Evolutionary conservation across 768 basidiomycete genomes (phyloP).

Genomic region (Mycena leptocephala): DNA sequence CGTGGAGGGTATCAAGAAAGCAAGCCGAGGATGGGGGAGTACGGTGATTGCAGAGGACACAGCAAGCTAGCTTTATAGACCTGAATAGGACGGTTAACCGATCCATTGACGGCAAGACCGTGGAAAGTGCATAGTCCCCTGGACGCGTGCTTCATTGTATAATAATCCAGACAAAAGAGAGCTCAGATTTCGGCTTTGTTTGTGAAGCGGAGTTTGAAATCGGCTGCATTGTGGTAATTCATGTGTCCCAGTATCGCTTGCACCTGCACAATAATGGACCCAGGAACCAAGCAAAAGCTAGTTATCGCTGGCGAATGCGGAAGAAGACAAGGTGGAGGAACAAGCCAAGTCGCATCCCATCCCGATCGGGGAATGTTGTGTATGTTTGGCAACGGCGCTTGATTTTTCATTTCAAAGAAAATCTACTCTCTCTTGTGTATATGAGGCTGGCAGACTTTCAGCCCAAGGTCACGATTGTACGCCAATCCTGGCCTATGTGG

Average conservation of each 20-base stretch:
- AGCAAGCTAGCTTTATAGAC: conserved; percentile 29
- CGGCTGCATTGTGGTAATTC: conserved; percentile 5
- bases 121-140: not conserved
- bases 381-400: too few species aligned
- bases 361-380: too few species aligned
- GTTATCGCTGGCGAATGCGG: too few species aligned
- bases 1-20: conserved; percentile 17
- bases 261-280: not conserved
- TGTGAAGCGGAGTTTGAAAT: conserved; percentile 16
- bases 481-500: conserved; percentile 34
- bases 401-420: too few species aligned
- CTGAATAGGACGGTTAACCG: conserved; percentile 19
- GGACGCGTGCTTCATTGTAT: conserved; percentile 1
- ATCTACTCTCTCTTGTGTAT: too few species aligned
- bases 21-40: conserved; percentile 11
- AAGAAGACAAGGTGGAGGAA: too few species aligned
- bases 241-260: not conserved
- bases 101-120: conserved; percentile 15
- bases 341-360: too few species aligned
- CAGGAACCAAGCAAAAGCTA: not conserved
- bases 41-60: not conserved
- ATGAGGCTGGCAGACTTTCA: not conserved
- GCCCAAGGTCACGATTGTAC: conserved; percentile 16
- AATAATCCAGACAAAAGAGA: not conserved
- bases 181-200: not conserved